These are phyloP conservation scores for Apostasia shenzhenica DNA, from an alignment of 106 monocot species.

Conservation along the genomic window DNA sequence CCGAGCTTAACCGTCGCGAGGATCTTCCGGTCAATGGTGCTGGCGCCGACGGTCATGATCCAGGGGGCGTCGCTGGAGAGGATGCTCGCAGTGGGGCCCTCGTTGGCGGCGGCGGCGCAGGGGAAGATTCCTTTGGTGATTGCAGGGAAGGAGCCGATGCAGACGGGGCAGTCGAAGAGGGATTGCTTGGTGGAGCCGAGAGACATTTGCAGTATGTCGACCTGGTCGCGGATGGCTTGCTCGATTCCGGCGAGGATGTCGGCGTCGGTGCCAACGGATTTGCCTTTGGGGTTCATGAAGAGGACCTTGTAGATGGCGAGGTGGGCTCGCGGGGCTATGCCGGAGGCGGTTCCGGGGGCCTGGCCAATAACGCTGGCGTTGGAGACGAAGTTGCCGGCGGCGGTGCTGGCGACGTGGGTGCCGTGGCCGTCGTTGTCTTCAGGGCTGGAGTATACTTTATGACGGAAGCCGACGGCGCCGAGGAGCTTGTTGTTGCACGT, in stretches of 20 bases:
- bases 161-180: not conserved
- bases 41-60: constrained; percentile 24
- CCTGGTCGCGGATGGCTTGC: constrained; percentile 16
- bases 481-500: constrained; percentile 19
- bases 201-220: constrained; percentile 20
- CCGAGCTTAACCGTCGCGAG: constrained; percentile 11
- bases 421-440: constrained; percentile 16
- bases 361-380: constrained; percentile 8
- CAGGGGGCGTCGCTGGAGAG: constrained; percentile 19
- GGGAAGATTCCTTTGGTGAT: constrained; percentile 6
- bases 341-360: constrained; percentile 12
- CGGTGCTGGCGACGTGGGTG: constrained; percentile 18
- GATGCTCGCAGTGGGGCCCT: not conserved
- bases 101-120: constrained; percentile 5
- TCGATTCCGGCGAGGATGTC: constrained; percentile 11
- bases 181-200: not conserved
- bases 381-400: constrained; percentile 14
- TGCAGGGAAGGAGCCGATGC: constrained; percentile 16
- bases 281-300: not conserved
- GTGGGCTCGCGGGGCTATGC: constrained; percentile 20
- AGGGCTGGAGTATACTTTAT: not conserved
- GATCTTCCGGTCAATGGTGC: constrained; percentile 10
- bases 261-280: not conserved
- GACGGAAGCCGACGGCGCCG: constrained; percentile 9
- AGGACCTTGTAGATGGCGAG: constrained; percentile 23